Conservation (phyloP, 1,139 yeast species). For the Taphrina flavorubra region DNA sequence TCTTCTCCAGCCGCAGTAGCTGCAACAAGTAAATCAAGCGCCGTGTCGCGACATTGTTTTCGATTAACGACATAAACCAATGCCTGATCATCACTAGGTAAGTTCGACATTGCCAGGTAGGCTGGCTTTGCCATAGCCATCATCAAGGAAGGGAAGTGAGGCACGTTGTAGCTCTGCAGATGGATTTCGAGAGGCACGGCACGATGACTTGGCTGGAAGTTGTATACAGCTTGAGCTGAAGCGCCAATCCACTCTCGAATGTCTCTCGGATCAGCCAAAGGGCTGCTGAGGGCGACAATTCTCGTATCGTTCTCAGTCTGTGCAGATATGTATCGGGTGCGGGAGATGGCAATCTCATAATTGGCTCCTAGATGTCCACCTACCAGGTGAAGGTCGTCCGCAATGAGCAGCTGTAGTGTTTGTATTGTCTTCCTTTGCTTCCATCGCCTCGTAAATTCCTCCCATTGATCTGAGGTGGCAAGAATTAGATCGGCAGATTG, state of each 20-base stretch:
- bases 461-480: constrained; percentile 81
- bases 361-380: constrained; percentile 64
- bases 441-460: constrained; percentile 78
- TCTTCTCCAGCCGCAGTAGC: constrained; percentile 54
- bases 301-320: constrained; percentile 65
- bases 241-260: constrained; percentile 89
- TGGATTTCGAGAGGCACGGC: constrained; percentile 64
- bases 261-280: constrained; percentile 77
- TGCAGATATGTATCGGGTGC: constrained; percentile 71
- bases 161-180: constrained; percentile 59
- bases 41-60: constrained; percentile 62
- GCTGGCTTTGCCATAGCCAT: constrained; percentile 61
- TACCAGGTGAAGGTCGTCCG: constrained; percentile 76
- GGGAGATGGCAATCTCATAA: constrained; percentile 72
- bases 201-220: constrained; percentile 71
- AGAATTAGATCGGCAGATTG: constrained; percentile 69
- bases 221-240: constrained; percentile 63
- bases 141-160: constrained; percentile 60
- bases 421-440: constrained; percentile 73
- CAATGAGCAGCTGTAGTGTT: constrained; percentile 68
- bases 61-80: constrained; percentile 66
- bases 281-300: constrained; percentile 68
- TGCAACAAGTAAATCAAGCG: constrained; percentile 56
- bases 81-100: constrained; percentile 52
- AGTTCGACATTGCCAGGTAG: constrained; percentile 51